These are phyloP conservation scores for Obelidium mucronatum DNA, from an alignment of 192 early-diverging fungal genomes.

Conservation along the genomic window DNA sequence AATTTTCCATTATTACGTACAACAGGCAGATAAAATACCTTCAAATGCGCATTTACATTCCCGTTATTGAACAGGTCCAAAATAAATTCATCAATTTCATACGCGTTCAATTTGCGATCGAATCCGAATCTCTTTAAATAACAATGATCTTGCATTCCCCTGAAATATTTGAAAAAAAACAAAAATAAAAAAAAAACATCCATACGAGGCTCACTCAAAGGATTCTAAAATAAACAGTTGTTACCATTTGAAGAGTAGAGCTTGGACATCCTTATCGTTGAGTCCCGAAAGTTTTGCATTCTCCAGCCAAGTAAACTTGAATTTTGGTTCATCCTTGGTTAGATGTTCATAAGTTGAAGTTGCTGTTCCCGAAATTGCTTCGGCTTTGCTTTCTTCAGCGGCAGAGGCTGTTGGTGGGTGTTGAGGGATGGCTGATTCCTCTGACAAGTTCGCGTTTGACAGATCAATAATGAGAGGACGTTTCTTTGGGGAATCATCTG, in stretches of 20 bases:
- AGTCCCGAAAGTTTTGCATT: conserved; percentile 44
- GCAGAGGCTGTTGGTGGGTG: not conserved
- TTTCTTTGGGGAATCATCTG: no score
- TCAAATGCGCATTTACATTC: conserved; percentile 40
- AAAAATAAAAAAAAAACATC: not conserved
- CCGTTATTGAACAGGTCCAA: conserved; percentile 55
- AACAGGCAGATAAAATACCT: conserved; percentile 24
- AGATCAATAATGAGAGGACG: not conserved
- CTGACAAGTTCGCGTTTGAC: conserved; percentile 4
- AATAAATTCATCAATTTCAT: conserved; percentile 51
- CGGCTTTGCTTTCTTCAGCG: not conserved
- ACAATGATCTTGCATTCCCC: conserved; percentile 56
- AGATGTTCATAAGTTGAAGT: not conserved
- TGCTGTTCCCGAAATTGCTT: no score
- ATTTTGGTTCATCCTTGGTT: conserved; percentile 17
- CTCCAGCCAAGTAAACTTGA: conserved; percentile 40
- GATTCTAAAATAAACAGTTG: not conserved
- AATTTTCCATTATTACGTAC: not conserved
- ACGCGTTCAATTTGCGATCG: conserved; percentile 44
- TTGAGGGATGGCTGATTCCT: not conserved
- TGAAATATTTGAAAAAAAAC: conserved; percentile 13
- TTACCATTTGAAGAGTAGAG: conserved; percentile 57
- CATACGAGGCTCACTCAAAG: not conserved
- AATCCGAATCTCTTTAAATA: conserved; percentile 53
- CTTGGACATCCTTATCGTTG: conserved; percentile 48